These are phyloP conservation scores for Cenchrus purpureus DNA, from an alignment of 176 grass and related monocot genomes.

Conservation along the genomic window DNA sequence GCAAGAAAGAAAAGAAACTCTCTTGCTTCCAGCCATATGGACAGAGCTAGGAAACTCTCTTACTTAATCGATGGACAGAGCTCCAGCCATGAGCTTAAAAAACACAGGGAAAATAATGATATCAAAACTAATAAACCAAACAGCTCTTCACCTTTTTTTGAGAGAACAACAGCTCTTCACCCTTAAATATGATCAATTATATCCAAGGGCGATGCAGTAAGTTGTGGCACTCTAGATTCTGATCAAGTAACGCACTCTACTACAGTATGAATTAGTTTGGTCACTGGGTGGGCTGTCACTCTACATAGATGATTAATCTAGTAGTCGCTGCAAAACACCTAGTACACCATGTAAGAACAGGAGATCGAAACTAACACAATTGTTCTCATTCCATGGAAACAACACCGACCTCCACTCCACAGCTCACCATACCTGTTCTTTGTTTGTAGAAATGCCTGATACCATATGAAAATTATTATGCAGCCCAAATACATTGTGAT, in stretches of 20 bases:
- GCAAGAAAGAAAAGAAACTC: background rate
- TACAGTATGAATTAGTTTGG: background rate
- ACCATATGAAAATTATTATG: too few species aligned
- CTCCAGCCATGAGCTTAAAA: background rate
- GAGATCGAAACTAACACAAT: background rate
- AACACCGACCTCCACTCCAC: background rate
- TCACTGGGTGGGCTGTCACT: background rate
- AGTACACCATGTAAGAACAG: background rate
- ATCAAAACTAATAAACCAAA: background rate
- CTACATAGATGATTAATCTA: slow-evolving; percentile 12
- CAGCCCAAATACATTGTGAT: background rate
- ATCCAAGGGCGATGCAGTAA: background rate
- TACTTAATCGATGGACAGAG: background rate
- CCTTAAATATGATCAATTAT: slow-evolving; percentile 14
- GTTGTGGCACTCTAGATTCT: slow-evolving; percentile 11
- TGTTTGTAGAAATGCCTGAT: background rate
- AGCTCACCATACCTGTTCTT: background rate
- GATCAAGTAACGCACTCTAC: background rate
- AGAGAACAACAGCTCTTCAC: background rate
- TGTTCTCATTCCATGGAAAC: background rate
- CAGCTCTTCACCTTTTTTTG: background rate
- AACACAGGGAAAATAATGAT: background rate
- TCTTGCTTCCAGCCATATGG: background rate
- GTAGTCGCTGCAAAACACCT: background rate
- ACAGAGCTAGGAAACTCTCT: background rate